Evolutionary conservation across 164 flowering plant species (phyloP), one percentile per base, ranked within the genome.

Genomic region (Vitis labrusca): DNA sequence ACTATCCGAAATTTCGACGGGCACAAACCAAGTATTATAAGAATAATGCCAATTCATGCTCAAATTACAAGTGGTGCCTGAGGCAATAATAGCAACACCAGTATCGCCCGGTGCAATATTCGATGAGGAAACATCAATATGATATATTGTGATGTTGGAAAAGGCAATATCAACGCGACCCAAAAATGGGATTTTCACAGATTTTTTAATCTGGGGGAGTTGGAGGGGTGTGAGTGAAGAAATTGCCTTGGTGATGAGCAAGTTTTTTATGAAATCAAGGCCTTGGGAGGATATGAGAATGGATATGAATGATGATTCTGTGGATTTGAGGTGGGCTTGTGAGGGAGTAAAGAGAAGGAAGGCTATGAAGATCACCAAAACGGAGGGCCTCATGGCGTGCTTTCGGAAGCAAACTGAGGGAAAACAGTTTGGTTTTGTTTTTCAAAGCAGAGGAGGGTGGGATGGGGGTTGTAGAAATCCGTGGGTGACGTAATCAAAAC

Each of bases 41-140:
- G 88, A 79, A 77, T 92, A 95, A 71, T 54, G 37, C 99, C 99
- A 95, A 69, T 85, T 67, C 93, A 90, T 79, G 62, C 79, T 85
- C 86, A 95, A 61, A 81, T 84, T 83, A 12, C 88, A 87, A 13
- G 92, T 86, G 44, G 87, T 84, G 59, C 94, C 97, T 0, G 89
- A 84, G 3, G 87, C 90, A 5, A 86, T 72, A 53, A 95, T 85
- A 2, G 73, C 76, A 27, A 93, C 66, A 13, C 98, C 97, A 1
- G 76, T 54, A 12, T 84, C 91, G 0, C 93, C 94, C 11, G 85
- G 85, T 68, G 76, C 75, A 7, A 88, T 80, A 67, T 57, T 70
- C 14, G 98, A 90, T 0, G 80, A 72, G 19, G 81, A 48, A 54
- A 91, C 94, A 63, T 78, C 70, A 8, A 93, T 61, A 3, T 65